A percentile compares a stretch with the other conserved stretches of the same genome.
These are phyloP conservation scores for Penicillium angulare DNA, from an alignment of 495 filamentous ascomycete genomes.

Conservation along the genomic window DNA sequence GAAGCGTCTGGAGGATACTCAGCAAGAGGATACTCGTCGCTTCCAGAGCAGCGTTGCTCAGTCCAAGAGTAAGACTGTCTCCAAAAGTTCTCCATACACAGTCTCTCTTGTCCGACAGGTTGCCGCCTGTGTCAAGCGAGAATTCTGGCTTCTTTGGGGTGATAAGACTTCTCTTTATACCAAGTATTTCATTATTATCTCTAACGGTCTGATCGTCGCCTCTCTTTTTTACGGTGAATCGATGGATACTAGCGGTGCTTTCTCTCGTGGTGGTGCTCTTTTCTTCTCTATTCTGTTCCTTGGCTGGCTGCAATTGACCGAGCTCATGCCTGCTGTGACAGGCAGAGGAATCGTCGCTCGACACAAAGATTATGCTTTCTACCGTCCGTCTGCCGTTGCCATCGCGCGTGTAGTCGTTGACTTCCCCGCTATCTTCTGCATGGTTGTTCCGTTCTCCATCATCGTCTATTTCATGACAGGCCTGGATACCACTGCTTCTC, in stretches of 20 bases:
- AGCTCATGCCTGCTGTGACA: conserved; percentile 66
- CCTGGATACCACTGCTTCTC: conserved; percentile 61
- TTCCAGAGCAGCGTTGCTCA: conserved; percentile 70
- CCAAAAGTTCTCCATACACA: conserved; percentile 68
- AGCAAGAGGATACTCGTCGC: conserved; percentile 61
- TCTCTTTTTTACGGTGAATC: conserved; percentile 70
- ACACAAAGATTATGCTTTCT: conserved; percentile 75
- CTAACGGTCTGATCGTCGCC: conserved; percentile 71
- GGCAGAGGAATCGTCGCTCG: conserved; percentile 62
- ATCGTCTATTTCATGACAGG: conserved; percentile 69
- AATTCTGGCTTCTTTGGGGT: conserved; percentile 74
- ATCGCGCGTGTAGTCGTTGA: conserved; percentile 69
- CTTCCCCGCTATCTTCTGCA: conserved; percentile 62
- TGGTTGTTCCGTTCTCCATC: conserved; percentile 62
- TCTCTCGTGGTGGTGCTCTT: conserved; percentile 63
- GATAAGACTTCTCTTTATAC: conserved; percentile 72
- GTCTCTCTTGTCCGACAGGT: conserved; percentile 69
- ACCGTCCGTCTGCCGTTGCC: conserved; percentile 68
- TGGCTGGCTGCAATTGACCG: conserved; percentile 72
- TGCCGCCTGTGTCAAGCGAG: conserved; percentile 65
- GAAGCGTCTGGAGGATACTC: conserved; percentile 54
- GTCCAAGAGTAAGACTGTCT: conserved; percentile 63
- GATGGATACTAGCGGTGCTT: conserved; percentile 63
- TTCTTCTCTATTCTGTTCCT: conserved; percentile 76
- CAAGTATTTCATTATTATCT: conserved; percentile 74